Evolutionary conservation across 129 eudicot species (phyloP).

Genomic region (Arctium minus): DNA sequence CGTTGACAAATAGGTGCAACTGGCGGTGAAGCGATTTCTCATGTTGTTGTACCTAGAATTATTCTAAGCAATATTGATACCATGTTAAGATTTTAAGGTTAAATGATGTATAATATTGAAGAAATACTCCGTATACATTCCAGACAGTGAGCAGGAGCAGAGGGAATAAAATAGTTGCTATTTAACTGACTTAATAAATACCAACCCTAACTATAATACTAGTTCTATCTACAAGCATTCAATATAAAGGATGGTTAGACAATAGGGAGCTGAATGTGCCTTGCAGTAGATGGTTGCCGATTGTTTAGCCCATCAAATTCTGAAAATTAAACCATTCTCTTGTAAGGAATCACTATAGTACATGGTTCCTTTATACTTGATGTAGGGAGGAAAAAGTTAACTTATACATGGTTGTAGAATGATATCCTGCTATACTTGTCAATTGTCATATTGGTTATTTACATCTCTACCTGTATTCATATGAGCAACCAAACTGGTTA

Average conservation of each 20-base stretch:
- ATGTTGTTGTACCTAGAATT: background rate
- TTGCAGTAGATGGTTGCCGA: background rate
- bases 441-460: background rate
- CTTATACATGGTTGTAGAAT: background rate
- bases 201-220: background rate
- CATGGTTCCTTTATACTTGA: background rate
- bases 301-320: conserved; percentile 3
- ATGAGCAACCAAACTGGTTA: background rate
- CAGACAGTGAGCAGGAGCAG: background rate
- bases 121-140: background rate
- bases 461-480: background rate
- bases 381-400: conserved; percentile 7
- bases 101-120: background rate
- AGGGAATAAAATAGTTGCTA: background rate
- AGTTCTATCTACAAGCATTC: background rate
- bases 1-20: background rate
- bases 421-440: background rate
- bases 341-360: background rate
- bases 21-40: background rate
- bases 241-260: background rate
- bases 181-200: too few species aligned
- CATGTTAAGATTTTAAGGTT: background rate
- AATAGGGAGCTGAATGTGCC: background rate
- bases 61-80: background rate
- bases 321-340: background rate